phyloP scores from a whole-genome alignment of 306 rosid genomes.

The Albizia julibrissin region DNA sequence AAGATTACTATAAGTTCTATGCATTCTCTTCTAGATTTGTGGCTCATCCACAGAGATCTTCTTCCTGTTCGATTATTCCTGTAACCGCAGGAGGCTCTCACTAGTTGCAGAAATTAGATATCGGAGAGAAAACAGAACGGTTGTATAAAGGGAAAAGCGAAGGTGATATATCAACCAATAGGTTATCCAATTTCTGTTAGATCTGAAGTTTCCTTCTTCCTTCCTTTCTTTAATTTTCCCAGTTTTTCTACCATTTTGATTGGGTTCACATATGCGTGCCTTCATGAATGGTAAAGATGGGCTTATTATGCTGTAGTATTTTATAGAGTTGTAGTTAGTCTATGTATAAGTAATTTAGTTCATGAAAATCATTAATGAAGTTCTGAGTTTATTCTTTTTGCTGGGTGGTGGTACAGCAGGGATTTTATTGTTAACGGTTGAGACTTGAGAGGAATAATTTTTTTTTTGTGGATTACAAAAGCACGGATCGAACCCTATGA shows the following conservation, averaged over 20 bases:
- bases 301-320: background rate
- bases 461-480: no score
- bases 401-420: background rate
- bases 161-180: background rate
- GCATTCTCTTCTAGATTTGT: slow-evolving; percentile 83
- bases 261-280: background rate
- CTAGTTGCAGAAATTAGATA: slow-evolving; percentile 1
- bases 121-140: background rate
- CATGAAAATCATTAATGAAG: background rate
- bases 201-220: background rate
- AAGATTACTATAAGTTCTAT: slow-evolving; percentile 69
- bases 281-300: background rate
- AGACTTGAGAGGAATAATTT: background rate
- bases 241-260: background rate
- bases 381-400: background rate
- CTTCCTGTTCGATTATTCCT: slow-evolving; percentile 38
- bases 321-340: background rate
- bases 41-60: slow-evolving; percentile 48
- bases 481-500: no score
- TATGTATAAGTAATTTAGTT: background rate
- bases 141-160: background rate
- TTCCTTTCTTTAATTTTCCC: background rate
- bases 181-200: background rate
- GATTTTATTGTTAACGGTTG: background rate
- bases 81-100: slow-evolving; percentile 31